Evolutionary conservation across 352 stramenopile genomes (phyloP).

Genomic region (Globisporangium paroecandrum): DNA sequence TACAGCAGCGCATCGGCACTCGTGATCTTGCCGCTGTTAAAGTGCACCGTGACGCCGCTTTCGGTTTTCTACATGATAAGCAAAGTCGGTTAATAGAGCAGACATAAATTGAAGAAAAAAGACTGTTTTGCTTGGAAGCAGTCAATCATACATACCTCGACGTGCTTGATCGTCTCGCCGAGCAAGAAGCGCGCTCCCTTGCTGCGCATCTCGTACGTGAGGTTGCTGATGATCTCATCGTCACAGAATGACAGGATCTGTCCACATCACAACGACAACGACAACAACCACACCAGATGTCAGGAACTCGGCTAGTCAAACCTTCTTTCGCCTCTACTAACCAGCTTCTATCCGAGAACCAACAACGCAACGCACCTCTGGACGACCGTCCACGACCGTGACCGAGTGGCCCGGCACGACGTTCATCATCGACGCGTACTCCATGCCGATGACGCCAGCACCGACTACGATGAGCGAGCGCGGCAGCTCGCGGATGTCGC

Average conservation of each 20-base stretch:
- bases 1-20: constrained; percentile 78
- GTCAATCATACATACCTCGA: constrained; percentile 36
- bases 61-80: constrained; percentile 33
- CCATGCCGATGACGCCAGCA: constrained; percentile 88
- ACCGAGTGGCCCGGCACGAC: constrained; percentile 84
- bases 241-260: constrained; percentile 82
- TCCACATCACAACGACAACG: not conserved
- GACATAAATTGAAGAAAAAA: not conserved
- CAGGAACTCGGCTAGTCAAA: not conserved
- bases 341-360: not conserved
- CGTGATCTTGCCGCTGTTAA: constrained; percentile 71
- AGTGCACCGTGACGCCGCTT: constrained; percentile 62
- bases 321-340: not conserved
- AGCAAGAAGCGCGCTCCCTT: constrained; percentile 86
- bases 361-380: constrained; percentile 24
- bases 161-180: constrained; percentile 70
- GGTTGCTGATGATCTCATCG: constrained; percentile 80
- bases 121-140: too few relatives aligned
- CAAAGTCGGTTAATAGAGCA: not conserved
- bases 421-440: constrained; percentile 91
- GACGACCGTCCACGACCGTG: constrained; percentile 80
- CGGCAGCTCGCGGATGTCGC: constrained; percentile 60
- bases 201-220: constrained; percentile 88
- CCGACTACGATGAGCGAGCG: constrained; percentile 80
- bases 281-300: not conserved